Evolutionary conservation across 164 flowering plant genomes (phyloP).

Genomic region (Annona squamosa): DNA sequence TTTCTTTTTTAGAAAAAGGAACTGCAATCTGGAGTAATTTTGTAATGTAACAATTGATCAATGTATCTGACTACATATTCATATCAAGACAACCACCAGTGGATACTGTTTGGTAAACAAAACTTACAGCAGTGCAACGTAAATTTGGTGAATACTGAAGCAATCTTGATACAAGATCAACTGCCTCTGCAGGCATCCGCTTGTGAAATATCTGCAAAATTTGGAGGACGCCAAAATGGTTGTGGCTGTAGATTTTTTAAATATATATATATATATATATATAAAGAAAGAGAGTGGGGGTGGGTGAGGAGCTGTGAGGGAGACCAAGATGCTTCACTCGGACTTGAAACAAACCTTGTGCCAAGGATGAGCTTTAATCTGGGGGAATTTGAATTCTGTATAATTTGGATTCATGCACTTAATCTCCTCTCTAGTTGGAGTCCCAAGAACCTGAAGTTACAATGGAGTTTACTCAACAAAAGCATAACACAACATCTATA

Average conservation of each 20-base stretch:
- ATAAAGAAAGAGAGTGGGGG: background rate
- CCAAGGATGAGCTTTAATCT: constrained; percentile 96
- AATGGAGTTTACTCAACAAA: background rate
- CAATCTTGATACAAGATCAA: constrained; percentile 93
- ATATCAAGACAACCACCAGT: no score
- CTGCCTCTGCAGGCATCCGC: constrained; percentile 85
- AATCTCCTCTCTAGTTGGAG: constrained; percentile 96
- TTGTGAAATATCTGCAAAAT: constrained; percentile 67
- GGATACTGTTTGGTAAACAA: no score
- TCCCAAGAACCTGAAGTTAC: constrained; percentile 61
- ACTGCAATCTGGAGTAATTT: no score
- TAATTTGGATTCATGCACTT: constrained; percentile 98
- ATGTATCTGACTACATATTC: no score
- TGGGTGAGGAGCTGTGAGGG: background rate
- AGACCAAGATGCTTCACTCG: background rate
- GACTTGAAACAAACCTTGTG: constrained; percentile 60
- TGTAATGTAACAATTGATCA: no score
- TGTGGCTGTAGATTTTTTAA: background rate
- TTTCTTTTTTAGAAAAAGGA: no score
- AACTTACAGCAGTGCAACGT: constrained; percentile 86
- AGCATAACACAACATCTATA: background rate
- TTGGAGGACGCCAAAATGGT: background rate
- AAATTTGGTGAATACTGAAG: constrained; percentile 92
- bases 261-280: no score
- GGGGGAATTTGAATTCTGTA: constrained; percentile 88